A percentile compares a stretch with the other conserved stretches of the same genome.
phyloP scores from a whole-genome alignment of 345 rosid genomes.

The Boechera divaricarpa region DNA sequence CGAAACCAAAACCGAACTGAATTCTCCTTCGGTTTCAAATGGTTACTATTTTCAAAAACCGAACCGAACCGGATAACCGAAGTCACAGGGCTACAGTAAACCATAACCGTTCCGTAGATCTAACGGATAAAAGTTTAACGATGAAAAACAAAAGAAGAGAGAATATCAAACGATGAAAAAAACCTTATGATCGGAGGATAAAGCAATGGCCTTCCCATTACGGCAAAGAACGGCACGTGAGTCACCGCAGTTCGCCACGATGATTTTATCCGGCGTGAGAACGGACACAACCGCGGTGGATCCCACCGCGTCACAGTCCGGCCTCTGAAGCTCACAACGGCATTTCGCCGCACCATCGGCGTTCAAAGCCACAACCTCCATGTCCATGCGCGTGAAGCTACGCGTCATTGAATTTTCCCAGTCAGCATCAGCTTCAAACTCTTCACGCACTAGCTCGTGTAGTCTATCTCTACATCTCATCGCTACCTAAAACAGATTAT shows the following conservation, averaged over 20 bases:
- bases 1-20: no score
- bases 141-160: background rate
- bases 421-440: constrained; percentile 47
- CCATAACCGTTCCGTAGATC: constrained; percentile 39
- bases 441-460: constrained; percentile 70
- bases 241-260: constrained; percentile 94
- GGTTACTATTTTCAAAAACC: no score
- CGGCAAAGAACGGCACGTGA: constrained; percentile 90
- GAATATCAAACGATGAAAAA: background rate
- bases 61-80: no score
- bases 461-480: constrained; percentile 65
- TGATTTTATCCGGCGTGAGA: constrained; percentile 66
- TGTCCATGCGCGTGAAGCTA: constrained; percentile 75
- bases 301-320: constrained; percentile 80
- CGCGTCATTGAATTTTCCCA: constrained; percentile 65
- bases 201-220: constrained; percentile 65
- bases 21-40: no score
- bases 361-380: constrained; percentile 50
- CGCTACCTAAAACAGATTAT: constrained; percentile 55
- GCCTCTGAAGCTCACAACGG: constrained; percentile 71
- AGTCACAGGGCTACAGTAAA: no score
- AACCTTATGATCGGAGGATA: constrained; percentile 95
- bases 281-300: constrained; percentile 87
- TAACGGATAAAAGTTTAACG: background rate
- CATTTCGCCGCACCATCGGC: constrained; percentile 46